These are phyloP conservation scores for Firmiana major DNA, from an alignment of 345 rosid species.

Conservation along the genomic window DNA sequence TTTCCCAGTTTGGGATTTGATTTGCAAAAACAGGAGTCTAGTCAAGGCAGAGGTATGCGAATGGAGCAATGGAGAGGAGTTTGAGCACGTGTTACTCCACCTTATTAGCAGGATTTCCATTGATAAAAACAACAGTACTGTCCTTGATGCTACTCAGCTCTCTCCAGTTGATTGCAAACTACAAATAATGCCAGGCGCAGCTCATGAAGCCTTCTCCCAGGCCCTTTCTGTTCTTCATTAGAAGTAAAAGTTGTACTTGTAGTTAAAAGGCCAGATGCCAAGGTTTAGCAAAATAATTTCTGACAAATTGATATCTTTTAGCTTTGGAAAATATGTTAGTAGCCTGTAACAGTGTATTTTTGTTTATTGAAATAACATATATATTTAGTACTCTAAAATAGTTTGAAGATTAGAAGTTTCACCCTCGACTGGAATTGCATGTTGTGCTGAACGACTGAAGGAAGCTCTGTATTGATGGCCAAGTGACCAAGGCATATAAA, in stretches of 20 bases:
- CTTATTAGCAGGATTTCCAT: constrained; percentile 23
- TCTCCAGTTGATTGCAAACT: constrained; percentile 46
- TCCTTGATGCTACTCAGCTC: constrained; percentile 7
- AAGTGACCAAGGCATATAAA: background rate
- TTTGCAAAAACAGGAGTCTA: constrained; percentile 42
- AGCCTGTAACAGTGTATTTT: background rate
- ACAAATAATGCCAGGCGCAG: constrained; percentile 31
- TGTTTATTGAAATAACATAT: background rate
- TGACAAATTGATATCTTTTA: background rate
- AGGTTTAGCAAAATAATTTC: background rate
- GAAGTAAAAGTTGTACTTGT: background rate
- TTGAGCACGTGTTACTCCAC: constrained; percentile 41
- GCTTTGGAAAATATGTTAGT: background rate
- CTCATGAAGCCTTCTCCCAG: constrained; percentile 32
- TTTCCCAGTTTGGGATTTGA: constrained; percentile 73
- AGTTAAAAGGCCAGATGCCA: constrained; percentile 16
- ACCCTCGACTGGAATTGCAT: background rate
- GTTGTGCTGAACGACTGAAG: background rate
- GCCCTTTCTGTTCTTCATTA: constrained; percentile 42
- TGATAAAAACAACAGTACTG: constrained; percentile 12
- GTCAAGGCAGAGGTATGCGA: constrained; percentile 63
- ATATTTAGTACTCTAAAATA: background rate
- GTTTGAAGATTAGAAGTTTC: background rate
- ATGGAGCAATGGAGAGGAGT: constrained; percentile 70
- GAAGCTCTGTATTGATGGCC: background rate